These are phyloP conservation scores for Suillus americanus DNA, from an alignment of 768 basidiomycete genomes.

Conservation along the genomic window DNA sequence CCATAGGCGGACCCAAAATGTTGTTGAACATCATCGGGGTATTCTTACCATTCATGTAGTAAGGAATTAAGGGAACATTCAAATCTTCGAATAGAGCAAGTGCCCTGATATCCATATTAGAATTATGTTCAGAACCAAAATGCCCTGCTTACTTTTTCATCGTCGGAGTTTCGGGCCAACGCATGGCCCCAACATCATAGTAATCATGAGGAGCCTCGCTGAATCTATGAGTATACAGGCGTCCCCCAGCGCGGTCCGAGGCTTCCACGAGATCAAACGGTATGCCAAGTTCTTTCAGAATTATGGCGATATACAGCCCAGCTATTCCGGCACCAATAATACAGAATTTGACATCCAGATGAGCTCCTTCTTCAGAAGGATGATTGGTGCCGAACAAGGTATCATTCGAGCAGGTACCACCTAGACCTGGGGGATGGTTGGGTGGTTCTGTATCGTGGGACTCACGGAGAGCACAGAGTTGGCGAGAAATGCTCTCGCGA, in stretches of 20 bases:
- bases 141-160: neutral
- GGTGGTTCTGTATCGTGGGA: neutral
- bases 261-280: constrained; percentile 22
- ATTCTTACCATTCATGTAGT: neutral
- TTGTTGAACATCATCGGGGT: neutral
- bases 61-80: neutral
- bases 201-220: neutral
- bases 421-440: neutral
- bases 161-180: neutral
- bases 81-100: neutral
- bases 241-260: constrained; percentile 15
- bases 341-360: constrained; percentile 5
- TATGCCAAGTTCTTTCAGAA: constrained; percentile 19
- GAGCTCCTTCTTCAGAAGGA: neutral
- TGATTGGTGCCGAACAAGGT: neutral
- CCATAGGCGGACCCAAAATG: neutral
- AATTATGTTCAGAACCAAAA: neutral
- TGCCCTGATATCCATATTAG: neutral
- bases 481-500: neutral
- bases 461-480: neutral
- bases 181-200: constrained; percentile 2
- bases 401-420: neutral
- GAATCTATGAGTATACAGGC: constrained; percentile 15
- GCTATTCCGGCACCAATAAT: constrained; percentile 19
- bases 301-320: constrained; percentile 21